Base-by-base conservation (phyloP, 345 rosid species). In the Citrus reticulata region DNA sequence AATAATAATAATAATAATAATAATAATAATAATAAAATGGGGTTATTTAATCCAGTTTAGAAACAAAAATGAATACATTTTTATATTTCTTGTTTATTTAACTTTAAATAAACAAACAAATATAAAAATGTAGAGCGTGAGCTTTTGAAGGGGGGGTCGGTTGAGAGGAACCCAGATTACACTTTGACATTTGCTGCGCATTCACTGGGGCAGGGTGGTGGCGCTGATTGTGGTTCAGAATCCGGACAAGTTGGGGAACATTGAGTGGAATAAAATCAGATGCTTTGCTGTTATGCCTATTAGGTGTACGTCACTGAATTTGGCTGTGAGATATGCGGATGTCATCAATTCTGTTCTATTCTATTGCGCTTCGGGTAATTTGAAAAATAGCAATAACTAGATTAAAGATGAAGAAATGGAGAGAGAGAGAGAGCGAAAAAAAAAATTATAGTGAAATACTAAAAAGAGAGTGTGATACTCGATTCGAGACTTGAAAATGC, bases 291-390 rank as follows among this genome's bases (percentile, higher is more conserved):
- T 93, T 77, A 98, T 98, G 84, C 97, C 97, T 82, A 85, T 91
- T 10, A 86, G 98, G 79, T 93, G 99, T 74, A 78, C 92, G 89
- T 93, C 97, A 29, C 88, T 95, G 77, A 92, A 95, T 84, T 82
- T 95, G 87, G 98, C 97, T 0, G 95, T 95, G 66, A 89, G 96
- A 76, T 95, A 91, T 83, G 94, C 95, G 10, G 98, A 95, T 88
- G 83, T 91, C 75, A 95, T 93, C 71, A 40, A 9, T 9, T 40
- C 46, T 40, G 13, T 69, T 91, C 99, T 68, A 72, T 69, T 91
- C 99, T 68, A 72, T 95, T 19, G 97, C 91, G 79, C 91, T 93
- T 66, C 99, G 89, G 97, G 97, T 91, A 88, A 51, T 46, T 46
- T 42, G 7, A 42, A 10, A 11, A 46, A 13, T 46, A 1, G 51